Base-by-base conservation (phyloP, 352 stramenopile species). In the Globisporangium alternatum region DNA sequence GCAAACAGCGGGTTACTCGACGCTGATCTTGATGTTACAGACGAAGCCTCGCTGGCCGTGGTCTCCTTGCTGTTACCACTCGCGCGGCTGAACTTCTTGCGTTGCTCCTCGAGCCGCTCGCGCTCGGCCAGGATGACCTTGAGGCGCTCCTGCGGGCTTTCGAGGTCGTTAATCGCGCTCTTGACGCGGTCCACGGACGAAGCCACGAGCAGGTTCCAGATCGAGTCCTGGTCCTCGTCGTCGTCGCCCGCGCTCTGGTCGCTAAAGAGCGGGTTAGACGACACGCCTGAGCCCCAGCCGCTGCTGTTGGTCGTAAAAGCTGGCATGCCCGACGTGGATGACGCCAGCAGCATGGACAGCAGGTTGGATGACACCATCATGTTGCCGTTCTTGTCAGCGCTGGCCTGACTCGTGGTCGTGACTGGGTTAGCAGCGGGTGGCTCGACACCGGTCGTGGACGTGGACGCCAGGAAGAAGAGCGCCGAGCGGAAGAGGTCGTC, bases 161-260 rank as follows among this genome's bases (percentile, higher is more conserved):
- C 56, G 3, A 89, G 69, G 19, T 71, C 72, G 31, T 65, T 59
- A 15, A 90, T 90, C 12, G 70, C 70, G 25, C 56, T 78, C 57
- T 83, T 83, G 15, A 86, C 80, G 31, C 80, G 76, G 64, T 90
- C 83, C 9, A 92, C 80, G 1, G 83, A 92, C 30, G 83, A 89
- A 3, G 79, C 75, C 3, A 92, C 69, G 15, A 92, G 62, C 30
- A 90, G 72, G 47, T 80, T 86, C 83, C 81, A 92, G 41, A 90
- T 86, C 44, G 78, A 88, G 60, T 90, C 79, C 17, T 80, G 60
- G n/a, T 77, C 70, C 37, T 80, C 70, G 2, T 86, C 80, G 33
- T 88, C 78, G 48, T 72, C 78, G 21, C 67, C 72, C 22, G 48
- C 63, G 44, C 65, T 71, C 66, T 82, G 69, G 56, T 87, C 73